phyloP scores from a whole-genome alignment of 345 rosid genomes.

The Durio zibethinus region DNA sequence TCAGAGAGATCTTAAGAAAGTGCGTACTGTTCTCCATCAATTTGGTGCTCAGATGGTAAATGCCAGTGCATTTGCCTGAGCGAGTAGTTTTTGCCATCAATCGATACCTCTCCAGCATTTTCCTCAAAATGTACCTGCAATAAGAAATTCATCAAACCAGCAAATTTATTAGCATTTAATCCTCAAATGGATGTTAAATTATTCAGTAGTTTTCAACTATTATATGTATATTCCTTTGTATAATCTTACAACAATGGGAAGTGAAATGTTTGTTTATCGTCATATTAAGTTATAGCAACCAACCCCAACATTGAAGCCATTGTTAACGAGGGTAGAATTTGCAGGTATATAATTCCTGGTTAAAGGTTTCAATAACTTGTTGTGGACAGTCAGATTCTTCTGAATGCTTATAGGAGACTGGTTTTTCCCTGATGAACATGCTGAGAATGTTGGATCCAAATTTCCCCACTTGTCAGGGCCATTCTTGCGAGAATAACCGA shows the following conservation, averaged over 20 bases:
- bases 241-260: no score
- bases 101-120: not conserved
- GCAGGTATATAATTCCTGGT: not conserved
- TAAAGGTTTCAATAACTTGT: not conserved
- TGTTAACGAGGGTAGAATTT: constrained; percentile 6
- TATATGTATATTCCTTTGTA: no score
- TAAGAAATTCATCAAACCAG: not conserved
- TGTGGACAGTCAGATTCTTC: not conserved
- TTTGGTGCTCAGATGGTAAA: constrained; percentile 4
- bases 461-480: constrained; percentile 8
- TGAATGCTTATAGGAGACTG: constrained; percentile 10
- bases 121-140: not conserved
- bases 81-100: not conserved
- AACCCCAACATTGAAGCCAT: constrained; percentile 2
- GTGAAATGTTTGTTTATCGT: not conserved
- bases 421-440: constrained; percentile 3
- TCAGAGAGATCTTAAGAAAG: no score
- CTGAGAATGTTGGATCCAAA: constrained; percentile 8
- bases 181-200: not conserved
- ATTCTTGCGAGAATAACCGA: not conserved
- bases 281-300: not conserved
- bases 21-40: not conserved
- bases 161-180: not conserved
- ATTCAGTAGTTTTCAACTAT: no score
- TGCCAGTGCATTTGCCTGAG: constrained; percentile 12